A percentile compares a stretch with the other conserved stretches of the same genome.
Evolutionary conservation across 169 alveolate genomes (phyloP).

Genomic region (Plasmodium adleri): DNA sequence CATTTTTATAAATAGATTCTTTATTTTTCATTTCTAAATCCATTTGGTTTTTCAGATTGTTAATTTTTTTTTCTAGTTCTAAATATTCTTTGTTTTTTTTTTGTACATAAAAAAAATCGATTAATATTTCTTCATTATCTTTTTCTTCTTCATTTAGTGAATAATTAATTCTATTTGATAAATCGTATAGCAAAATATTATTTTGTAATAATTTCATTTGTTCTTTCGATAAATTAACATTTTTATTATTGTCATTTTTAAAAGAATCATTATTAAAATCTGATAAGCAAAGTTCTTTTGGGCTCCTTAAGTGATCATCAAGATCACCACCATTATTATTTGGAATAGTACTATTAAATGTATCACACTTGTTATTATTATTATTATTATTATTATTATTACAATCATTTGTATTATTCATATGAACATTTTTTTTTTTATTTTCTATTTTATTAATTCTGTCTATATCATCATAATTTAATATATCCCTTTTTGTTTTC

Average conservation of each 20-base stretch:
- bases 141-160: constrained; percentile 56
- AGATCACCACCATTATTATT: background rate
- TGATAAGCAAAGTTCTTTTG: constrained; percentile 5
- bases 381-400: constrained; percentile 1
- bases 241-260: background rate
- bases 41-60: constrained; percentile 61
- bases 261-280: constrained; percentile 16
- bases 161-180: constrained; percentile 40
- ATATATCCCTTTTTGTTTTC: background rate
- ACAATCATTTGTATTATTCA: background rate
- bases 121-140: constrained; percentile 56
- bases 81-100: constrained; percentile 60
- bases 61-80: constrained; percentile 64
- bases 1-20: constrained; percentile 70
- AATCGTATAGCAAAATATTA: constrained; percentile 37
- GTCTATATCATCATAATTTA: background rate
- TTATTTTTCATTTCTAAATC: constrained; percentile 75
- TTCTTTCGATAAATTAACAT: background rate
- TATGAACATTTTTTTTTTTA: background rate
- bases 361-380: background rate
- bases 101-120: constrained; percentile 66
- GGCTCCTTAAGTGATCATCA: background rate
- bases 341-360: background rate
- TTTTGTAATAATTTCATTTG: constrained; percentile 2
- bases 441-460: too few species aligned